A percentile compares a stretch with the other conserved stretches of the same genome.
Evolutionary conservation across 345 rosid species (phyloP).

Genomic region (Viola odorata): DNA sequence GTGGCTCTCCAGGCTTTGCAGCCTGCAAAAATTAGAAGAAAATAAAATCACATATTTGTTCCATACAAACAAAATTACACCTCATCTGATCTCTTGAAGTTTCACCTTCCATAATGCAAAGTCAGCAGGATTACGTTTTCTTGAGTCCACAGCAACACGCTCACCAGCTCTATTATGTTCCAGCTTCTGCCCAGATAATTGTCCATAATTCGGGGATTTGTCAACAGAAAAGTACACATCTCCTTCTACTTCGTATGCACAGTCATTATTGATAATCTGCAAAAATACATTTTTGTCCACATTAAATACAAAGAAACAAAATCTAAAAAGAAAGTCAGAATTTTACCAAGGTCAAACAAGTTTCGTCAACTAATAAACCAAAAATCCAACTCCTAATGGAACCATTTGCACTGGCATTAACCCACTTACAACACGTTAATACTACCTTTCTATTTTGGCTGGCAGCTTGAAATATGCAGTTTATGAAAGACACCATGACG

Average conservation of each 20-base stretch:
- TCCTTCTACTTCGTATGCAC: slow-evolving; percentile 65
- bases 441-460: background rate
- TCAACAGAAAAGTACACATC: slow-evolving; percentile 83
- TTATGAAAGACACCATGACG: too few relatives aligned
- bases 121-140: slow-evolving; percentile 83
- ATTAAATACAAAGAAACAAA: background rate
- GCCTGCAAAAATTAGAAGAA: slow-evolving; percentile 44
- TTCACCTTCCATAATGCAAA: slow-evolving; percentile 91
- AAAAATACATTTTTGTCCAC: slow-evolving; percentile 8
- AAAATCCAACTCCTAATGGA: too few relatives aligned
- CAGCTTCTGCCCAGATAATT: slow-evolving; percentile 59
- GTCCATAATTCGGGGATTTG: slow-evolving; percentile 67
- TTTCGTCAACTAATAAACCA: too few relatives aligned
- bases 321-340: too few relatives aligned
- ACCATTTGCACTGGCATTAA: background rate
- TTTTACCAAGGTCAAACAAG: too few relatives aligned
- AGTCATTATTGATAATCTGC: slow-evolving; percentile 75
- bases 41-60: background rate
- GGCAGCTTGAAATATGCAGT: too few relatives aligned
- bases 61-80: too few relatives aligned
- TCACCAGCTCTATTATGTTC: slow-evolving; percentile 81
- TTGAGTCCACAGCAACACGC: slow-evolving; percentile 74
- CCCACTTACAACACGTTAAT: background rate
- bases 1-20: slow-evolving; percentile 80
- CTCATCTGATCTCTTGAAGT: background rate